A percentile compares a stretch with the other conserved stretches of the same genome.
These are phyloP conservation scores for Kwoniella newhampshirensis DNA, from an alignment of 768 basidiomycete species.

Conservation along the genomic window DNA sequence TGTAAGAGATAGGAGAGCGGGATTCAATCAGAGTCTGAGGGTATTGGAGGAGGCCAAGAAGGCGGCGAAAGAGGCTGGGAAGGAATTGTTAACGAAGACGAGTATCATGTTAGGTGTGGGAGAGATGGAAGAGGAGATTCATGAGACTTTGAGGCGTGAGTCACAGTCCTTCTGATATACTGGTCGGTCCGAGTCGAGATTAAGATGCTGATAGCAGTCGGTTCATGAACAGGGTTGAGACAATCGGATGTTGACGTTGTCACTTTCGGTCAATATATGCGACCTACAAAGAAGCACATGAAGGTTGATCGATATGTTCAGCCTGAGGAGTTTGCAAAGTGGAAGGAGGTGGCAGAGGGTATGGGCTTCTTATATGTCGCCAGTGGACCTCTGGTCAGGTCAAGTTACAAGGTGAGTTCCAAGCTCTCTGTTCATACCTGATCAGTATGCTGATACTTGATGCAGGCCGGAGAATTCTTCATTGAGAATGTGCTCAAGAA, in stretches of 20 bases:
- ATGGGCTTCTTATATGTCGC: conserved; percentile 98
- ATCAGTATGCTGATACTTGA: too few species aligned
- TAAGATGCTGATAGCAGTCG: conserved; percentile 4
- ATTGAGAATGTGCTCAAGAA: conserved; percentile 74
- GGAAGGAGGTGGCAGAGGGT: conserved; percentile 84
- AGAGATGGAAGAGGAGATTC: conserved; percentile 77
- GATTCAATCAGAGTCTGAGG: conserved; percentile 65
- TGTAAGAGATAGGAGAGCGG: conserved; percentile 92
- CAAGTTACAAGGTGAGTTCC: conserved; percentile 84
- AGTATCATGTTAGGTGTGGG: conserved; percentile 99
- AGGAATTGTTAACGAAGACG: conserved; percentile 84
- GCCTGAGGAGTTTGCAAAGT: conserved; percentile 85
- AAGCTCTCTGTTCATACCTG: too few species aligned
- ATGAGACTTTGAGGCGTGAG: conserved; percentile 77
- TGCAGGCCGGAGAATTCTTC: conserved; percentile 90
- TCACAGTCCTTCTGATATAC: conserved; percentile 7
- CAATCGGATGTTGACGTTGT: conserved; percentile 90
- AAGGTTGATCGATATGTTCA: conserved; percentile 96
- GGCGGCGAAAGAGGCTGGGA: conserved; percentile 41
- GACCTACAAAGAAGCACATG: conserved; percentile 98
- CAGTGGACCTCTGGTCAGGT: conserved; percentile 90
- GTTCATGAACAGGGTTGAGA: conserved; percentile 68
- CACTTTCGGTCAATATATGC: conserved; percentile 99
- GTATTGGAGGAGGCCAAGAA: conserved; percentile 52
- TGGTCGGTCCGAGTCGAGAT: neutral